Conservation (phyloP, 176 grass and related monocot species). For the Neostapfia colusana region DNA sequence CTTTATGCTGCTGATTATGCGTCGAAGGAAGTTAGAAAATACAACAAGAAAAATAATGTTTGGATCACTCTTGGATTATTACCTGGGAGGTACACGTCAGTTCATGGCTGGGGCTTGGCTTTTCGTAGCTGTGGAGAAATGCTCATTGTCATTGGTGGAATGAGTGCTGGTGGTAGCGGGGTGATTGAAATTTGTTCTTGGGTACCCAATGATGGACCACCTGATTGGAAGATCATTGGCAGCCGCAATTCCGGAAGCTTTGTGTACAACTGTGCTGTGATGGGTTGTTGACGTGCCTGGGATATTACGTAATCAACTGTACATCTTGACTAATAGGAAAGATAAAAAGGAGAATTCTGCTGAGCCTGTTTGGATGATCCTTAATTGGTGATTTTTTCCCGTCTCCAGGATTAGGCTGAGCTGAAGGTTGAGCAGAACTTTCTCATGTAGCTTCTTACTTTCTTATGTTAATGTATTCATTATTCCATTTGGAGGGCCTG, state of each 20-base stretch:
- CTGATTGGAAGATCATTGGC: constrained; percentile 50
- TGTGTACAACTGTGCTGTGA: constrained; percentile 65
- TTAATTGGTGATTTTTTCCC: constrained; percentile 44
- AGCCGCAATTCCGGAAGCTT: constrained; percentile 41
- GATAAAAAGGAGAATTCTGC: constrained; percentile 30
- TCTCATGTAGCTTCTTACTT: constrained; percentile 49
- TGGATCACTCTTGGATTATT: constrained; percentile 58
- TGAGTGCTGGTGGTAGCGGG: constrained; percentile 36
- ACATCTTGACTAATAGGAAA: constrained; percentile 53
- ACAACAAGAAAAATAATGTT: constrained; percentile 44
- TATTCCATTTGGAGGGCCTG: constrained; percentile 46
- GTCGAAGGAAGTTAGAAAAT: constrained; percentile 43
- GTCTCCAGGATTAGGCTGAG: constrained; percentile 41
- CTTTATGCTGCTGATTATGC: constrained; percentile 57
- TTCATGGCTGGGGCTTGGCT: constrained; percentile 50
- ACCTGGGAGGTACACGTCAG: constrained; percentile 45
- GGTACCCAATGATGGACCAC: constrained; percentile 39
- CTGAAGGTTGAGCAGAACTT: constrained; percentile 48
- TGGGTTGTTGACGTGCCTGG: constrained; percentile 57
- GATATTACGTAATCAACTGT: constrained; percentile 37
- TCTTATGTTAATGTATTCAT: constrained; percentile 48
- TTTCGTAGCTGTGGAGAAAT: constrained; percentile 54
- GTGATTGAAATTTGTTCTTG: constrained; percentile 55
- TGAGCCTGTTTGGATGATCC: constrained; percentile 28
- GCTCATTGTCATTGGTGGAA: constrained; percentile 52